phyloP scores from a whole-genome alignment of 2,329 filamentous ascomycete species.

The Colletotrichum incanum region DNA sequence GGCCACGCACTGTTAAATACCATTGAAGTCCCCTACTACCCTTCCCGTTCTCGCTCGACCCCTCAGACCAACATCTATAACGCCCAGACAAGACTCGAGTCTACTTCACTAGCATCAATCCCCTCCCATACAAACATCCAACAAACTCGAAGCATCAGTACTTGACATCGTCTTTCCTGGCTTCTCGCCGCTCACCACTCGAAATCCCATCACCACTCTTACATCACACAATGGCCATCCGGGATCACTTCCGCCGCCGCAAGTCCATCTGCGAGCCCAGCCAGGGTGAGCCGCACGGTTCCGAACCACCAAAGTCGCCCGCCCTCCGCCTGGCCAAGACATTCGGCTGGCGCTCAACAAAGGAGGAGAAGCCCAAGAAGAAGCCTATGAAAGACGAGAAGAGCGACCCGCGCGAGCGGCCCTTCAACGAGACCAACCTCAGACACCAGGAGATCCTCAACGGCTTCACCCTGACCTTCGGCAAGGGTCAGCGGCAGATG shows the following conservation, averaged over 20 bases:
- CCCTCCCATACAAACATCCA: background rate
- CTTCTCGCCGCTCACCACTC: background rate
- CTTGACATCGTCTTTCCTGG: background rate
- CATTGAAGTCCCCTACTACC: conserved; percentile 11
- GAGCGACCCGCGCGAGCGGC: conserved; percentile 60
- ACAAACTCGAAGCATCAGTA: background rate
- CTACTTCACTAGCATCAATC: background rate
- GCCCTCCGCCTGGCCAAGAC: conserved; percentile 43
- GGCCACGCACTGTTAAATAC: conserved; percentile 30
- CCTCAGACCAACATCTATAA: background rate
- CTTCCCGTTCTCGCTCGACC: background rate
- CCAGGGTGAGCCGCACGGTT: conserved; percentile 51
- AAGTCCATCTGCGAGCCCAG: conserved; percentile 54
- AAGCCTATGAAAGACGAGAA: conserved; percentile 47
- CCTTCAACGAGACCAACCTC: conserved; percentile 62
- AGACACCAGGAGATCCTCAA: conserved; percentile 64
- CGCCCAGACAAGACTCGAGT: background rate
- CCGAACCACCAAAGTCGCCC: conserved; percentile 40
- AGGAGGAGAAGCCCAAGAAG: conserved; percentile 51
- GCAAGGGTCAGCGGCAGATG: conserved; percentile 44
- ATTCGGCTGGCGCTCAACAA: conserved; percentile 44
- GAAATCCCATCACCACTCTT: background rate
- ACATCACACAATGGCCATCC: conserved; percentile 57
- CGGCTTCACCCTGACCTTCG: conserved; percentile 64
- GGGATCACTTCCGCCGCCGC: conserved; percentile 60